Base-by-base conservation (phyloP, 2,329 filamentous ascomycete genomes). In the Apiospora phragmitis region DNA sequence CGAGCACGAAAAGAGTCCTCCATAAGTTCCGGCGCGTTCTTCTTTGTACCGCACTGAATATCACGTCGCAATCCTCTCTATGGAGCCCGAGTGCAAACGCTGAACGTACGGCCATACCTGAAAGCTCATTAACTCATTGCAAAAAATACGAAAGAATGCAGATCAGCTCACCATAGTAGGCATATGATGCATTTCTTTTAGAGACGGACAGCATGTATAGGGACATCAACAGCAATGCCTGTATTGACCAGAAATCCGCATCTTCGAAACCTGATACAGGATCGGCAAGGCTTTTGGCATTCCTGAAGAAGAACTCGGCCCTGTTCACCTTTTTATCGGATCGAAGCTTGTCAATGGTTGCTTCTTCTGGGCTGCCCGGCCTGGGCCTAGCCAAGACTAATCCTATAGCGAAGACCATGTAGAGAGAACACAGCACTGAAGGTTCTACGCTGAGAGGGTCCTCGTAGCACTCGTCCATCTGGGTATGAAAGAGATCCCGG, bases 1-100 rank as follows among this genome's bases (percentile, higher is more conserved):
- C 91, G 9, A 92, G 83, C 18, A 92, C 83, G 71, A 91, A 92
- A 0, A 93, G 79, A 14, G 88, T 90, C 70, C 87, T 86, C 90
- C 90, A 92, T 3, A 92, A 78, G 67, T 89, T 91, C 38, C 86
- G 85, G 43, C 89, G 83, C 11, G 85, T 78, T 11, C 76, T 78
- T 72, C 86, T 82, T 68, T 89, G 83, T 14, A 84, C 80, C 0
- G 76, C 75, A 9, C 79, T 79, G 75, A 90, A 90, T 21, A 89
- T 84, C 16, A 83, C 79, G 80, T 88, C 85, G 3, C 87, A 87
- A 73, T 91, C 88, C 74, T 88, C 86, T 74, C 88, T 83, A 73
- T 92, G 90, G 4, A 92, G 80, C 1, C 90, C 90, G 1, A 92
- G 79, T 0, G 89, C 86, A 76, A 89, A 88, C 2, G 89, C 89